These are phyloP conservation scores for Clonostachys solani DNA, from an alignment of 2,329 filamentous ascomycete species.

Conservation along the genomic window DNA sequence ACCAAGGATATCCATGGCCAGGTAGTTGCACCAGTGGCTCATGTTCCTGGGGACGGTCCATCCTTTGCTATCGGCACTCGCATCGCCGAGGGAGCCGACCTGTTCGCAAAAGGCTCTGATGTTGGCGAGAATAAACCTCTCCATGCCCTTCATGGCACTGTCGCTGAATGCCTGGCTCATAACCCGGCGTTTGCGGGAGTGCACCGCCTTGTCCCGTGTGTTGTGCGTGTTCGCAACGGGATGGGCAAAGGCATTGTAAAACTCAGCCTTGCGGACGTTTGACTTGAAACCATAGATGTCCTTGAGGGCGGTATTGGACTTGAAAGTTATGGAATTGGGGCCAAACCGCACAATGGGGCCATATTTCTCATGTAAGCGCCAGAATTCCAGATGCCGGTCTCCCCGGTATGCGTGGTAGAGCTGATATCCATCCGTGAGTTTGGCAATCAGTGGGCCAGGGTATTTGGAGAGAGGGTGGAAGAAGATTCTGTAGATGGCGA, in stretches of 20 bases:
- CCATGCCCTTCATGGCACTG: slow-evolving; percentile 61
- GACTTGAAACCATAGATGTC: slow-evolving; percentile 61
- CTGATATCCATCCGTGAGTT: slow-evolving; percentile 59
- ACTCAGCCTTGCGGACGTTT: slow-evolving; percentile 64
- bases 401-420: slow-evolving; percentile 73
- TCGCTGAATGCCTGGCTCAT: slow-evolving; percentile 70
- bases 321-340: slow-evolving; percentile 74
- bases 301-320: slow-evolving; percentile 64
- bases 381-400: slow-evolving; percentile 70
- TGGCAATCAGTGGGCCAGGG: slow-evolving; percentile 60
- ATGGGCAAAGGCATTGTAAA: slow-evolving; percentile 70
- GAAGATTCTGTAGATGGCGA: slow-evolving; percentile 53
- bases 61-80: slow-evolving; percentile 42
- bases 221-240: slow-evolving; percentile 72
- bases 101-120: slow-evolving; percentile 62
- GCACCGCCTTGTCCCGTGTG: slow-evolving; percentile 61
- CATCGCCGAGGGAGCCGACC: slow-evolving; percentile 37
- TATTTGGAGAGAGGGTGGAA: slow-evolving; percentile 63
- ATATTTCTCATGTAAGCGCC: slow-evolving; percentile 66
- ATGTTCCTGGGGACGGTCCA: slow-evolving; percentile 59
- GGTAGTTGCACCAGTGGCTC: slow-evolving; percentile 58
- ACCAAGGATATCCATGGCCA: slow-evolving; percentile 59
- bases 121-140: slow-evolving; percentile 62
- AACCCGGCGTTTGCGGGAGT: slow-evolving; percentile 68
- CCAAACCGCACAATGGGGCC: slow-evolving; percentile 71